A percentile compares a stretch with the other conserved stretches of the same genome.
These are phyloP conservation scores for Nakazawaea wickerhamii DNA, from an alignment of 805 yeast species.

Conservation along the genomic window DNA sequence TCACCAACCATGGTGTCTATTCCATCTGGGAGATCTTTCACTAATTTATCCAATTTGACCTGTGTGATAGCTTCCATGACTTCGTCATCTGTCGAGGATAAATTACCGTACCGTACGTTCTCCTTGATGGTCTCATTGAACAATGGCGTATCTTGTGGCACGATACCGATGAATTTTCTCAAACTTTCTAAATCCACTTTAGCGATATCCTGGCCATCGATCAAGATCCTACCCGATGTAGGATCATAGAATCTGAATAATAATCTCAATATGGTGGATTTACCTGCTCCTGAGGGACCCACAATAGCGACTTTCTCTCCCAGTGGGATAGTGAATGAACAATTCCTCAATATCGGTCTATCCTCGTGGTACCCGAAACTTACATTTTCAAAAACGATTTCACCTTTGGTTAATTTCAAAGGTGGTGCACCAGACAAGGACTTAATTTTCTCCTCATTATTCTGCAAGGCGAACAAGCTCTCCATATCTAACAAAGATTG, in stretches of 20 bases:
- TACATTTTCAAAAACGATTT: constrained; percentile 84
- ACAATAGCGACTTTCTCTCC: constrained; percentile 91
- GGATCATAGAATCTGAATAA: constrained; percentile 91
- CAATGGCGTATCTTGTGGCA: constrained; percentile 95
- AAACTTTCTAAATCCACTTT: constrained; percentile 71
- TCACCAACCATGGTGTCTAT: constrained; percentile 88
- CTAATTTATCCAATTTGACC: constrained; percentile 63
- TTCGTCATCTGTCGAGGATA: constrained; percentile 68
- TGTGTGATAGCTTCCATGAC: constrained; percentile 56
- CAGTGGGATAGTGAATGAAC: constrained; percentile 80
- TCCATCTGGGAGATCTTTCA: constrained; percentile 77
- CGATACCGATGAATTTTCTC: constrained; percentile 77
- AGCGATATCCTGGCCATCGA: constrained; percentile 86
- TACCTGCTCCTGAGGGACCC: constrained; percentile 96
- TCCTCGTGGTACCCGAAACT: constrained; percentile 89
- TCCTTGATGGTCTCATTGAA: constrained; percentile 88
- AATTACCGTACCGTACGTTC: constrained; percentile 80
- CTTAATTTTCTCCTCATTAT: constrained; percentile 59
- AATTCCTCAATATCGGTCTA: constrained; percentile 77
- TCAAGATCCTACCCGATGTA: constrained; percentile 63
- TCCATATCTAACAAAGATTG: constrained; percentile 96
- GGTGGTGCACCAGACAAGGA: constrained; percentile 62
- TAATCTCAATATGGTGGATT: constrained; percentile 79
- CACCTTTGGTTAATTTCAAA: constrained; percentile 53
- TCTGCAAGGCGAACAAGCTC: constrained; percentile 79